phyloP scores from a whole-genome alignment of 306 rosid genomes.

The Sicyos baderoa region DNA sequence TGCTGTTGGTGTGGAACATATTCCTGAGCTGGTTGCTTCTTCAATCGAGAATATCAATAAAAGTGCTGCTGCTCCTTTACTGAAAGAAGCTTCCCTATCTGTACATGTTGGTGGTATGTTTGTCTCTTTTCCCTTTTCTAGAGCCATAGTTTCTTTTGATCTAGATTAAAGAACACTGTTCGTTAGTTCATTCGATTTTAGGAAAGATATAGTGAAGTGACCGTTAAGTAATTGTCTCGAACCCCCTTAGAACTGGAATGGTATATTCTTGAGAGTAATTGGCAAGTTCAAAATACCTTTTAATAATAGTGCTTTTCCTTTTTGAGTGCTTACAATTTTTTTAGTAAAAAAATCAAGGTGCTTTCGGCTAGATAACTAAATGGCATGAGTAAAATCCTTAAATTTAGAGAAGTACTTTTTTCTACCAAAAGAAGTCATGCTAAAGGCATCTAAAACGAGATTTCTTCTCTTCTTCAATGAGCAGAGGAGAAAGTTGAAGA shows the following conservation, averaged over 20 bases:
- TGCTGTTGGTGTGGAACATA: conserved; percentile 81
- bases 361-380: background rate
- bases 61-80: conserved; percentile 58
- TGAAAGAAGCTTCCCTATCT: conserved; percentile 75
- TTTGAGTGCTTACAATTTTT: background rate
- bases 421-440: background rate
- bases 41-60: conserved; percentile 60
- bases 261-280: background rate
- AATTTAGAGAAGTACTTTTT: background rate
- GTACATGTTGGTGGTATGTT: conserved; percentile 66
- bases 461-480: background rate
- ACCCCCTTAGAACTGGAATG: background rate
- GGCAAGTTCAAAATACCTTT: background rate
- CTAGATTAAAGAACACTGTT: background rate
- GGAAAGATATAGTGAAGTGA: conserved; percentile 1
- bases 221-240: background rate
- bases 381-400: background rate
- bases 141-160: background rate
- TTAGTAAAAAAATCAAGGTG: background rate
- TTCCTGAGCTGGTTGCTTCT: conserved; percentile 76
- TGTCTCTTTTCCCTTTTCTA: background rate
- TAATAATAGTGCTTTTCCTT: background rate
- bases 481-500: background rate
- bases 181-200: background rate
- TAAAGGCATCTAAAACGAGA: background rate